Conservation (phyloP, 805 yeast genomes). For the Yamadazyma tumulicola region DNA sequence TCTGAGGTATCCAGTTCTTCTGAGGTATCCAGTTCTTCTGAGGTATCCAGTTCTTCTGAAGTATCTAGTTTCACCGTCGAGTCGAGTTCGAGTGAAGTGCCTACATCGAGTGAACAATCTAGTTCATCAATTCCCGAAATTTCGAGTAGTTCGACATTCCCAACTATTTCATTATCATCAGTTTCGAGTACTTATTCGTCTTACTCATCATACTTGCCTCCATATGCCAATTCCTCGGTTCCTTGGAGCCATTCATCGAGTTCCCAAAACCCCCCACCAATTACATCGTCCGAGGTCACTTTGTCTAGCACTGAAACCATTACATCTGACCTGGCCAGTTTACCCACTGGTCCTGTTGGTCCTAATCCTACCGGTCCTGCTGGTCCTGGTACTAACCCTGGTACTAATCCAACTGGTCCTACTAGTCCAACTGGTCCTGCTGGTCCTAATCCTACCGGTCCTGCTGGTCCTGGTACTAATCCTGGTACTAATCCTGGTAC, state of each 20-base stretch:
- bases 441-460: not conserved
- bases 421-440: not conserved
- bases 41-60: not conserved
- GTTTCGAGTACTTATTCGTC: not conserved
- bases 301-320: not conserved
- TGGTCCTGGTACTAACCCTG: not conserved
- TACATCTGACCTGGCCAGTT: not conserved
- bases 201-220: not conserved
- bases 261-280: not conserved
- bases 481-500: not conserved
- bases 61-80: not conserved
- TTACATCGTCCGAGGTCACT: not conserved
- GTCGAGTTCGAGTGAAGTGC: not conserved
- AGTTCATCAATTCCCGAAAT: not conserved
- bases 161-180: not conserved
- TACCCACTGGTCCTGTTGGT: not conserved
- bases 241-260: not conserved
- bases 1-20: not conserved
- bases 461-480: not conserved
- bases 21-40: too few relatives aligned
- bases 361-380: not conserved
- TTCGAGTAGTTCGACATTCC: not conserved
- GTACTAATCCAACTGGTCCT: not conserved
- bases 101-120: not conserved
- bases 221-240: not conserved